Percentiles rank a stretch among this genome's conserved stretches.
These are phyloP conservation scores for Spathaspora hagerdaliae DNA, from an alignment of 805 yeast genomes.

Conservation along the genomic window DNA sequence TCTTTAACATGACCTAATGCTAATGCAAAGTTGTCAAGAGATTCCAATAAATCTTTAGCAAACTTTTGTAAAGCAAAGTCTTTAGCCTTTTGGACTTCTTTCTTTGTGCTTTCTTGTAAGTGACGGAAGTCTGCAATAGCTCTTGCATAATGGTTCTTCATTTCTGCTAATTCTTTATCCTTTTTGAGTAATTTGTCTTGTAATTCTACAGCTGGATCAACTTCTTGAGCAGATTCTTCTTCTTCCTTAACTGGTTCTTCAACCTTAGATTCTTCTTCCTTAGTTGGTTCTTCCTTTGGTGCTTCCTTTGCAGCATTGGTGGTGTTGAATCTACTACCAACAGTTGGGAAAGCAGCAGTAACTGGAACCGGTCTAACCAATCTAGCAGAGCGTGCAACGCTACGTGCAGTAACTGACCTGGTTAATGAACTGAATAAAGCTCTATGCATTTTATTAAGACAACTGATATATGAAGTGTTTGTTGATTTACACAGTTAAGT, in stretches of 20 bases:
- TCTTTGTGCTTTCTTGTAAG: conserved; percentile 83
- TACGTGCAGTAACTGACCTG: conserved; percentile 12
- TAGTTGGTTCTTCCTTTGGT: conserved; percentile 8
- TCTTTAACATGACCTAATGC: conserved; percentile 72
- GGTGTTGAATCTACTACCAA: conserved; percentile 7
- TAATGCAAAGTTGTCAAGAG: conserved; percentile 85
- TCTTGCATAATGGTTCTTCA: conserved; percentile 79
- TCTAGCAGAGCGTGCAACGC: conserved; percentile 10
- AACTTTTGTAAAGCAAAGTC: conserved; percentile 91
- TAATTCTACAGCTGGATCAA: conserved; percentile 28
- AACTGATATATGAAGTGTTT: not conserved
- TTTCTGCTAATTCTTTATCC: conserved; percentile 71
- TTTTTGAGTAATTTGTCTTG: conserved; percentile 54
- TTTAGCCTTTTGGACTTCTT: conserved; percentile 80
- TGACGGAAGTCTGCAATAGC: conserved; percentile 91
- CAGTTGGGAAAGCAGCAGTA: not conserved
- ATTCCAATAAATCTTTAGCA: conserved; percentile 84
- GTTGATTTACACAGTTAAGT: not conserved
- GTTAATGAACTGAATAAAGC: conserved; percentile 17
- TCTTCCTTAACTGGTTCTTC: conserved; percentile 6
- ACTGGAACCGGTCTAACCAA: conserved; percentile 9
- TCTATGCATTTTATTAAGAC: conserved; percentile 19
- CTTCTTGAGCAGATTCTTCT: conserved; percentile 14
- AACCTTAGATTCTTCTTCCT: conserved; percentile 4
- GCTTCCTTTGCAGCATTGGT: conserved; percentile 13